phyloP scores from a whole-genome alignment of 1,284 basidiomycete genomes.

The Puccinia horiana region DNA sequence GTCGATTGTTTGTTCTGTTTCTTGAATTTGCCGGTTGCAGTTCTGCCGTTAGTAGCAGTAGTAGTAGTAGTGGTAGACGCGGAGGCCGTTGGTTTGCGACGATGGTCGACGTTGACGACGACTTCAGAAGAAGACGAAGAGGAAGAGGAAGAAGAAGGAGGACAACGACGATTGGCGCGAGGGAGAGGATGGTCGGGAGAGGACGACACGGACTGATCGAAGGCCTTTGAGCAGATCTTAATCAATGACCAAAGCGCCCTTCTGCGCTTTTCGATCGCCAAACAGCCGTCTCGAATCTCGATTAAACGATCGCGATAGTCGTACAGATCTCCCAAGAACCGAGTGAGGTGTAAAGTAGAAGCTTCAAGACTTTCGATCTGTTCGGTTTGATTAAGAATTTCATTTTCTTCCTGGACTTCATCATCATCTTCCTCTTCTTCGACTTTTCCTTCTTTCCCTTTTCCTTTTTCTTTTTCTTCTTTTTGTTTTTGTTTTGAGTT shows the following conservation, averaged over 20 bases:
- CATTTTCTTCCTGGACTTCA: too few relatives aligned
- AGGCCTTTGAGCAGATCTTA: constrained; percentile 12
- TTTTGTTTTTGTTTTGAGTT: too few relatives aligned
- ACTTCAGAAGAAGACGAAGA: not conserved
- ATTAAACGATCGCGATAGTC: constrained; percentile 32
- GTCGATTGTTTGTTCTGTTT: too few relatives aligned
- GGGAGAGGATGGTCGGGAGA: too few relatives aligned
- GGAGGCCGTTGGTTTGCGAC: too few relatives aligned
- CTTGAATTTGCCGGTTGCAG: too few relatives aligned
- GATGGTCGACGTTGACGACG: too few relatives aligned
- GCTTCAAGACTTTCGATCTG: constrained; percentile 10
- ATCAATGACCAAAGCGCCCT: constrained; percentile 35
- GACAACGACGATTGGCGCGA: too few relatives aligned
- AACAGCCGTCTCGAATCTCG: constrained; percentile 38
- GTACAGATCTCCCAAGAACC: constrained; percentile 27
- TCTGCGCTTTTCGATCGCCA: constrained; percentile 40
- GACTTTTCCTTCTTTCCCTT: not conserved
- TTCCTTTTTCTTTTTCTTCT: too few relatives aligned
- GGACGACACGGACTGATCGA: not conserved
- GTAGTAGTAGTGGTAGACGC: too few relatives aligned
- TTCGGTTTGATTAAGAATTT: not conserved
- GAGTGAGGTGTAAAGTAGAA: not conserved
- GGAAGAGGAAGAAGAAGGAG: not conserved
- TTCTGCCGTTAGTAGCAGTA: too few relatives aligned
- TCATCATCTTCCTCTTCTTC: not conserved